Percentiles rank a stretch among this genome's conserved stretches.
phyloP scores from a whole-genome alignment of 768 basidiomycete species.

The Tubosaeta sp. region DNA sequence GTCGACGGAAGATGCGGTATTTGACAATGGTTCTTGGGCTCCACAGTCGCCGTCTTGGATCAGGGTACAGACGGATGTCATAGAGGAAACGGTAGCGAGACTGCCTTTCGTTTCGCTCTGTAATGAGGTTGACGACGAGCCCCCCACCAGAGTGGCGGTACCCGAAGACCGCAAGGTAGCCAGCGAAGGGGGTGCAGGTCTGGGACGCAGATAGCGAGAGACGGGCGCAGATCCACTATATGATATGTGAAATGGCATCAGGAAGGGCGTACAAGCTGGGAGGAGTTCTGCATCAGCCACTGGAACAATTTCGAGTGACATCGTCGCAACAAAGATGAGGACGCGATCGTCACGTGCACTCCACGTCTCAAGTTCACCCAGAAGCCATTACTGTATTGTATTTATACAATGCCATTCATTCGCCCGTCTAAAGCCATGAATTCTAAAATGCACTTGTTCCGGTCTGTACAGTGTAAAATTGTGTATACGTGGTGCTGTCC shows the following conservation, averaged over 20 bases:
- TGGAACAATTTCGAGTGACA: slow-evolving; percentile 23
- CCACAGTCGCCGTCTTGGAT: background rate
- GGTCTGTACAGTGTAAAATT: too few species aligned
- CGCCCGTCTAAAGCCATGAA: too few species aligned
- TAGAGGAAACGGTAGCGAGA: slow-evolving; percentile 5
- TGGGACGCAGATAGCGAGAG: slow-evolving; percentile 67
- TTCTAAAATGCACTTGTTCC: too few species aligned
- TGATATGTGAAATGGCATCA: slow-evolving; percentile 81
- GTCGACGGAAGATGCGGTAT: background rate
- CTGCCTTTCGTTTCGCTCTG: slow-evolving; percentile 2
- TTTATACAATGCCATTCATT: too few species aligned
- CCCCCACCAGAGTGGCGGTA: slow-evolving; percentile 10
- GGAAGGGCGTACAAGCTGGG: slow-evolving; percentile 52
- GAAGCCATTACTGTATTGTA: too few species aligned
- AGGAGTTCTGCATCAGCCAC: background rate
- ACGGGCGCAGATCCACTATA: slow-evolving; percentile 70
- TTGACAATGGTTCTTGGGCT: background rate
- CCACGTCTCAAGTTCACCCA: too few species aligned
- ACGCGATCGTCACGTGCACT: slow-evolving; percentile 9
- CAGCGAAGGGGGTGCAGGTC: slow-evolving; percentile 28
- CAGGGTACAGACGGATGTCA: slow-evolving; percentile 2
- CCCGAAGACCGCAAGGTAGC: slow-evolving; percentile 10
- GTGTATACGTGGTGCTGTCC: background rate
- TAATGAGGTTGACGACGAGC: background rate
- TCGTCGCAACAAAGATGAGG: background rate